A percentile compares a stretch with the other conserved stretches of the same genome.
phyloP scores from a whole-genome alignment of 176 grass and related monocot genomes.

The Eragrostis nindensis region DNA sequence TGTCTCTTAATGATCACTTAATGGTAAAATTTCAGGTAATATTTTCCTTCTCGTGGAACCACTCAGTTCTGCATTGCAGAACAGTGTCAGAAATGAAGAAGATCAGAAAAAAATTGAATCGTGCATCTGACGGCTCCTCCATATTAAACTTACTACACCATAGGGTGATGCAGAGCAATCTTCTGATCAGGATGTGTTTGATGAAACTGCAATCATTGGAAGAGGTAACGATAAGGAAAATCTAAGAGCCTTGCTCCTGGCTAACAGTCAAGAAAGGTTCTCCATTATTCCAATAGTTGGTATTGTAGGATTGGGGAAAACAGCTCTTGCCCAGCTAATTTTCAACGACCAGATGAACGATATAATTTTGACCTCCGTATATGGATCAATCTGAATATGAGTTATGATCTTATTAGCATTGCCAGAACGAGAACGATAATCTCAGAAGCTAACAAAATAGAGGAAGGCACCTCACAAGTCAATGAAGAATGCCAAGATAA shows the following conservation, averaged over 20 bases:
- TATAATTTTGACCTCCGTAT: slow-evolving; percentile 28
- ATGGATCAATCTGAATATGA: slow-evolving; percentile 35
- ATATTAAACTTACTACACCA: neutral
- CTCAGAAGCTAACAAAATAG: slow-evolving; percentile 12
- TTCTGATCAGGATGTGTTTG: neutral
- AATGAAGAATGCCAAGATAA: neutral
- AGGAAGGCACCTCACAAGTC: neutral
- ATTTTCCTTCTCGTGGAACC: neutral
- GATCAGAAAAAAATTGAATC: neutral
- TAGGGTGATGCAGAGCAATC: neutral
- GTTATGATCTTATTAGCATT: slow-evolving; percentile 7
- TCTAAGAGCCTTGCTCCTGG: neutral
- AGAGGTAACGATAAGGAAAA: neutral
- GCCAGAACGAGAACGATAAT: slow-evolving; percentile 8
- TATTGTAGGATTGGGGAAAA: slow-evolving; percentile 17
- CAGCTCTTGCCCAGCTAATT: slow-evolving; percentile 10
- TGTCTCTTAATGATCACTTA: neutral
- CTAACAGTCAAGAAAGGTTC: neutral
- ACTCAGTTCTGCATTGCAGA: neutral
- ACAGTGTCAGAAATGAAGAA: neutral
- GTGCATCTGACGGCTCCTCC: neutral
- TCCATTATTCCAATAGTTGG: slow-evolving; percentile 11
- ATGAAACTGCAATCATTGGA: slow-evolving; percentile 8
- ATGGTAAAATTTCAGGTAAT: slow-evolving; percentile 2
- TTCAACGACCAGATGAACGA: slow-evolving; percentile 28